These are phyloP conservation scores for Camptophora hylomeconis DNA, from an alignment of 2,329 filamentous ascomycete species.

Conservation along the genomic window DNA sequence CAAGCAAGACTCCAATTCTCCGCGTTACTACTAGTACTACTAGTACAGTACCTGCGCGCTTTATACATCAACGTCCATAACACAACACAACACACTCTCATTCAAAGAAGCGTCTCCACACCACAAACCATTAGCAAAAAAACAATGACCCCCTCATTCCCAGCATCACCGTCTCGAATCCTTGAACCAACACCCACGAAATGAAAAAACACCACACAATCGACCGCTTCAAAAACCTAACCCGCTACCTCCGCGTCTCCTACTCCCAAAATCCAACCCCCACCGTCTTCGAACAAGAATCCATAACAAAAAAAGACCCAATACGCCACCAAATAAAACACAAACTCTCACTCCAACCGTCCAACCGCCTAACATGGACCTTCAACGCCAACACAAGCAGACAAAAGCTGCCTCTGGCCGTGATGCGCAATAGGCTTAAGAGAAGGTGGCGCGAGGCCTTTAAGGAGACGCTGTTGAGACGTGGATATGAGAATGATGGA, in stretches of 20 bases:
- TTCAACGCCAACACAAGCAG: constrained; percentile 17
- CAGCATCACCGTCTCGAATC: too few relatives aligned
- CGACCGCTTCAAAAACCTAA: not conserved
- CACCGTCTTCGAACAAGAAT: not conserved
- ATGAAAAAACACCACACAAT: not conserved
- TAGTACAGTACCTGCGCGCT: too few relatives aligned
- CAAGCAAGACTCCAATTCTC: too few relatives aligned
- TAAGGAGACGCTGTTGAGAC: constrained; percentile 30
- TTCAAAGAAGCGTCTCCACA: too few relatives aligned
- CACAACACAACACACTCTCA: too few relatives aligned
- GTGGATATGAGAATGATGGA: too few relatives aligned
- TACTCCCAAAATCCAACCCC: not conserved
- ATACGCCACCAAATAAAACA: not conserved
- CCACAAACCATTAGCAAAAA: too few relatives aligned
- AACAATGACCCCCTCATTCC: too few relatives aligned
- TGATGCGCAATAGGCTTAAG: constrained; percentile 33
- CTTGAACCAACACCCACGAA: not conserved
- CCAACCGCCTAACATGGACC: constrained; percentile 16
- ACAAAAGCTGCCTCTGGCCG: constrained; percentile 22
- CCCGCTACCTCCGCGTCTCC: not conserved
- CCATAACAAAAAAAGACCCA: too few relatives aligned
- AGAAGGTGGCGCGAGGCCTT: constrained; percentile 34
- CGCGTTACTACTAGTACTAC: too few relatives aligned
- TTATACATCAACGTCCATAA: too few relatives aligned
- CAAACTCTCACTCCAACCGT: not conserved